A percentile compares a stretch with the other conserved stretches of the same genome.
Conservation (phyloP, 768 basidiomycete genomes). For the Neoboletus brunneissimus region DNA sequence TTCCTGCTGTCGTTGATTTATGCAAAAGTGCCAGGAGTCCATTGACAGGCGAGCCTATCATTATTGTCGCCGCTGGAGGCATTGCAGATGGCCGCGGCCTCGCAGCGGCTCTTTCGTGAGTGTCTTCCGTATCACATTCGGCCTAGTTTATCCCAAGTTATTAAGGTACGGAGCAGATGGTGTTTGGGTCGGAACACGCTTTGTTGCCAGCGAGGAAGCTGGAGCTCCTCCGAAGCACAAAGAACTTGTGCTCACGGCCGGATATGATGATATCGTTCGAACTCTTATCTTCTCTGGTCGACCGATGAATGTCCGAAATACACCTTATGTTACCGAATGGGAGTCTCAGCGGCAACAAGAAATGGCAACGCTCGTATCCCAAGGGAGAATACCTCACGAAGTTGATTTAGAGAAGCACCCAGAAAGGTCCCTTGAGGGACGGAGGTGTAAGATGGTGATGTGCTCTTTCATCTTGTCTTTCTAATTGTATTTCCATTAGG, state of each 20-base stretch:
- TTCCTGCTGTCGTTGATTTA: slow-evolving; percentile 80
- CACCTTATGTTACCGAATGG: slow-evolving; percentile 77
- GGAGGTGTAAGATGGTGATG: slow-evolving; percentile 47
- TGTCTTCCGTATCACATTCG: neutral
- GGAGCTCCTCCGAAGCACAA: slow-evolving; percentile 76
- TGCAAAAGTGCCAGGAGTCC: slow-evolving; percentile 68
- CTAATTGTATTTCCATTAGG: slow-evolving; percentile 37
- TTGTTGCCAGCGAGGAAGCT: slow-evolving; percentile 79
- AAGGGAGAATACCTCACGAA: slow-evolving; percentile 75
- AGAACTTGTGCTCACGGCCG: slow-evolving; percentile 60
- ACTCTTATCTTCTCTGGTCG: slow-evolving; percentile 78
- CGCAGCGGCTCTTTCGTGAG: slow-evolving; percentile 68
- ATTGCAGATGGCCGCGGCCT: slow-evolving; percentile 81
- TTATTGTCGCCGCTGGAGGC: slow-evolving; percentile 83
- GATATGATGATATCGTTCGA: slow-evolving; percentile 70
- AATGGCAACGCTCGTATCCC: slow-evolving; percentile 51
- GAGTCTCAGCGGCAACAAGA: slow-evolving; percentile 61
- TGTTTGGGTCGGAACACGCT: slow-evolving; percentile 88
- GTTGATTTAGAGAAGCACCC: slow-evolving; percentile 68
- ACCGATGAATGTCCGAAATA: slow-evolving; percentile 79
- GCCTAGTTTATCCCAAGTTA: neutral
- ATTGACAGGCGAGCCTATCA: slow-evolving; percentile 70
- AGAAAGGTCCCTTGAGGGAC: slow-evolving; percentile 57
- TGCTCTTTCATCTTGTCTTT: neutral
- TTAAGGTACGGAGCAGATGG: slow-evolving; percentile 75